Base-by-base conservation (phyloP, 768 basidiomycete genomes). In the Amanita pallidorosea region DNA sequence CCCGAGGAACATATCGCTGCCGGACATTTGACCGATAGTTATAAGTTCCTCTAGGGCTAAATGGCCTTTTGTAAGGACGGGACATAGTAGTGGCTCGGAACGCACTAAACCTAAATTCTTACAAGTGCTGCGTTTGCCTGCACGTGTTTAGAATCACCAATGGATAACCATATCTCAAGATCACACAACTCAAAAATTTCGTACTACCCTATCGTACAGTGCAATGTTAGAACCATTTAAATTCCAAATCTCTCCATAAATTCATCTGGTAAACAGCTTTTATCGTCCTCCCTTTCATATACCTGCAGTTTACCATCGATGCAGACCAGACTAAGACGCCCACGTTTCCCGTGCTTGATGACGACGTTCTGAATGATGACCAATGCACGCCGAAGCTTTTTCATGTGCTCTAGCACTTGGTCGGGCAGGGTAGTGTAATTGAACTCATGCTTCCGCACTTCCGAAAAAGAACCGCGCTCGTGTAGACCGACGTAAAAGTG, bases 401-500 rank as follows among this genome's bases (percentile, higher is more conserved):
- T 42, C 33, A 51, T 31, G 5, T 43, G 15, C n/a, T 43, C 49
- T 18, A 40, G 2, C 15, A 43, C 40, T 31, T 42, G 23, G 25
- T 25, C n/a, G 5, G 27, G 29, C 1, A 51, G 18, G 12, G 47
- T 48, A n/a, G 18, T 38, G 25, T 48, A 48, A 17, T 48, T 25
- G 17, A 48, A 48, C 17, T 48, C 22, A 25, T 48, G 35, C 18
- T 51, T 51, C 29, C 43, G 38, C 5, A 51, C 49, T 33, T 59
- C 55, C 18, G 59, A 54, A 59, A 79, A 78, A 3, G 2, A 53
- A 2, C 76, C 76, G 1, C 57, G 48, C 7, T 53, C 49, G 57
- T 78, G 76, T 34, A 63, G 61, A 1, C 68, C 76, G 53, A 76
- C 58, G 53, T 66, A 71, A 43, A 70, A 60, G 56, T 66, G 61